Conservation (phyloP, 2,329 filamentous ascomycete genomes). For the Pseudonectria foliicola region DNA sequence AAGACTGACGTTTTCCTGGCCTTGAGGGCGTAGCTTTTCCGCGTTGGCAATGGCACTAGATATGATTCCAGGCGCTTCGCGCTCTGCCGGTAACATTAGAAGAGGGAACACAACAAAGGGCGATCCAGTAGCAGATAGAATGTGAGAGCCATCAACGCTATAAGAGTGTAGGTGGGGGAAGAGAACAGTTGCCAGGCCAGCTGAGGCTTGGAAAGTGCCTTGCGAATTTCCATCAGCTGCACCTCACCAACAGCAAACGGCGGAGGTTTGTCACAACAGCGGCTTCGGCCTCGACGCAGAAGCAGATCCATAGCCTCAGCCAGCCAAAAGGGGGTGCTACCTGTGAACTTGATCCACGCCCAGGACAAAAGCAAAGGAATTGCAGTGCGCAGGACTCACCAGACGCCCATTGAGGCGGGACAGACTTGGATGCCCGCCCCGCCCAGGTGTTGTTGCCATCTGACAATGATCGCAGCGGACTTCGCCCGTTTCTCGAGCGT, state of each 20-base stretch:
- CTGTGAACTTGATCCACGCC: too few relatives aligned
- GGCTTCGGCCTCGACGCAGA: background rate
- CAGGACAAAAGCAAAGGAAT: background rate
- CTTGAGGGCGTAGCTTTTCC: conserved; percentile 58
- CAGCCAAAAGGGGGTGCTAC: too few relatives aligned
- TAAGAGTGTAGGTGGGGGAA: too few relatives aligned
- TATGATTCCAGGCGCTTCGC: conserved; percentile 68
- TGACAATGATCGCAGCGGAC: conserved; percentile 52
- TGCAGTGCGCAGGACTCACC: conserved; percentile 31
- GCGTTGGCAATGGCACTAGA: conserved; percentile 88
- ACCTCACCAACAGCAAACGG: too few relatives aligned
- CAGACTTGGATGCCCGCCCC: conserved; percentile 39
- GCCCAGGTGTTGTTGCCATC: conserved; percentile 53
- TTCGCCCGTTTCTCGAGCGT: conserved; percentile 55
- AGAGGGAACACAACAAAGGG: background rate
- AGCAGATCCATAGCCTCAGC: too few relatives aligned
- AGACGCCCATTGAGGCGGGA: conserved; percentile 38
- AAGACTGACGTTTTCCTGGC: conserved; percentile 72
- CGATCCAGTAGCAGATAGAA: conserved; percentile 1
- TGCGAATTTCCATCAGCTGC: background rate
- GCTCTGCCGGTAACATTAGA: conserved; percentile 19
- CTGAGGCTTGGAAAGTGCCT: background rate
- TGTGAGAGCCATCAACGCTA: too few relatives aligned
- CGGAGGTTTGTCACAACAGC: background rate
- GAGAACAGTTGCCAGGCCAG: too few relatives aligned